phyloP scores from a whole-genome alignment of 352 stramenopile species.

The Thalassiosira livingstoniorum region DNA sequence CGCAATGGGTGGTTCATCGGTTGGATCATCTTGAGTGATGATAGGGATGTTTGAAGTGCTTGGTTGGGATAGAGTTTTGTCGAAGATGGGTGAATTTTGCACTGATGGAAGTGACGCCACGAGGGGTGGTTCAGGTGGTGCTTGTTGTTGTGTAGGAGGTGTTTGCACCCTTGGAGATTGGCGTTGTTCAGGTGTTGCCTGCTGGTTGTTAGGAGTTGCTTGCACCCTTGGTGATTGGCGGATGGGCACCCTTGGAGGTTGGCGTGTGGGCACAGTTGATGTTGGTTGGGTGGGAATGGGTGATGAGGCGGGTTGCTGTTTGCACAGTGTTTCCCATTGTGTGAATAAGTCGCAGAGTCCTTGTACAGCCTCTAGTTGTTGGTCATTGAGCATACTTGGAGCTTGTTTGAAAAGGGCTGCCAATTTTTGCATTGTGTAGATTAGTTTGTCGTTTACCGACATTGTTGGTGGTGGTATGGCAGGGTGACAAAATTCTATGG shows the following conservation, averaged over 20 bases:
- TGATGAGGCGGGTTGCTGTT: neutral
- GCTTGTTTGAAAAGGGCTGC: neutral
- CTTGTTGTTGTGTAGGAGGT: neutral
- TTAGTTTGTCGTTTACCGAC: neutral
- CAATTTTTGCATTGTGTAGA: neutral
- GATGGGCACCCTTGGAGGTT: neutral
- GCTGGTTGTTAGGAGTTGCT: neutral
- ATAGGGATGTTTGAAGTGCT: too few species aligned
- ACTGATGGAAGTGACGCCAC: neutral
- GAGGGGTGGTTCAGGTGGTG: neutral
- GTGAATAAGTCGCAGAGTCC: neutral
- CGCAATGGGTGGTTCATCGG: too few species aligned
- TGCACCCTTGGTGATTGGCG: neutral
- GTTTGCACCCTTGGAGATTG: constrained; percentile 32
- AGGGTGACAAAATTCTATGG: constrained; percentile 5
- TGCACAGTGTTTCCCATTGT: neutral
- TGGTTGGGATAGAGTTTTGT: neutral
- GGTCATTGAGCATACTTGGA: neutral
- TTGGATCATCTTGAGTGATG: too few species aligned
- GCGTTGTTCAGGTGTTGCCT: neutral
- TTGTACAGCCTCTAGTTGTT: neutral
- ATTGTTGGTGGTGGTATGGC: constrained; percentile 7
- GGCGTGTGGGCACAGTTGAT: neutral
- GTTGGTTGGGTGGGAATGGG: neutral
- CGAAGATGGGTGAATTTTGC: neutral